Evolutionary conservation across 495 filamentous ascomycete genomes (phyloP).

Genomic region (Oidiodendron maius): DNA sequence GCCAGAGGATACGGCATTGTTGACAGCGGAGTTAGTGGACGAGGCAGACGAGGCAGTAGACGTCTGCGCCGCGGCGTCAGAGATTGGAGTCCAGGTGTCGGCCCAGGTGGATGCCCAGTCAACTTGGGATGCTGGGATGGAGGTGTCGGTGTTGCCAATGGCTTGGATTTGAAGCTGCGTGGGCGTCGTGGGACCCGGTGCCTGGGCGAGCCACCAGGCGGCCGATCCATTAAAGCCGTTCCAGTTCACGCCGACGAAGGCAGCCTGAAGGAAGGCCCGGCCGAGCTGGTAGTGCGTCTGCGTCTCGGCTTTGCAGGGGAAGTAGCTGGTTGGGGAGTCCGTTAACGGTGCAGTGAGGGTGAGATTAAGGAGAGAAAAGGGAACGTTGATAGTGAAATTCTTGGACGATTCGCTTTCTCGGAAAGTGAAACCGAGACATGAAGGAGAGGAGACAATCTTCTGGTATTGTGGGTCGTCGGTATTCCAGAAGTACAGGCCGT

Average conservation of each 20-base stretch:
- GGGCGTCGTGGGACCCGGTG: conserved; percentile 38
- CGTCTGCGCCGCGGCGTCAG: conserved; percentile 7
- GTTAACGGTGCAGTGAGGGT: conserved; percentile 40
- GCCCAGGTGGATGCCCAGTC: conserved; percentile 32
- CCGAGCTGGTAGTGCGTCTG: conserved; percentile 34
- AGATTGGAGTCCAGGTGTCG: conserved; percentile 26
- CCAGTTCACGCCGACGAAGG: conserved; percentile 49
- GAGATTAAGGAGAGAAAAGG: conserved; percentile 41
- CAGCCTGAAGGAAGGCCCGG: conserved; percentile 51
- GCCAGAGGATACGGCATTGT: not conserved
- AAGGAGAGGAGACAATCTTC: conserved; percentile 27
- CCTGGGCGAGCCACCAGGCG: conserved; percentile 44
- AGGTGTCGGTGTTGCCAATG: conserved; percentile 13
- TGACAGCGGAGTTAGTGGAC: not conserved
- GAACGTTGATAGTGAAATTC: conserved; percentile 40
- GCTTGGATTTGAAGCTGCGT: conserved; percentile 14
- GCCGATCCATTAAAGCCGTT: conserved; percentile 17
- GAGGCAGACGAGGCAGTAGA: conserved; percentile 6
- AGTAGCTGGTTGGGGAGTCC: conserved; percentile 35
- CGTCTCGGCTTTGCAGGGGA: conserved; percentile 27
- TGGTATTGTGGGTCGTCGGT: conserved; percentile 24
- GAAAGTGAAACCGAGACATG: conserved; percentile 40
- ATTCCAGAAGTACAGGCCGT: conserved; percentile 39
- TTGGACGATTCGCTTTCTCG: conserved; percentile 17
- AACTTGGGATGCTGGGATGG: conserved; percentile 22